Percentiles rank a stretch among this genome's conserved stretches.
Evolutionary conservation across 352 stramenopile genomes (phyloP).

Genomic region (Phytophthora agathidicida): DNA sequence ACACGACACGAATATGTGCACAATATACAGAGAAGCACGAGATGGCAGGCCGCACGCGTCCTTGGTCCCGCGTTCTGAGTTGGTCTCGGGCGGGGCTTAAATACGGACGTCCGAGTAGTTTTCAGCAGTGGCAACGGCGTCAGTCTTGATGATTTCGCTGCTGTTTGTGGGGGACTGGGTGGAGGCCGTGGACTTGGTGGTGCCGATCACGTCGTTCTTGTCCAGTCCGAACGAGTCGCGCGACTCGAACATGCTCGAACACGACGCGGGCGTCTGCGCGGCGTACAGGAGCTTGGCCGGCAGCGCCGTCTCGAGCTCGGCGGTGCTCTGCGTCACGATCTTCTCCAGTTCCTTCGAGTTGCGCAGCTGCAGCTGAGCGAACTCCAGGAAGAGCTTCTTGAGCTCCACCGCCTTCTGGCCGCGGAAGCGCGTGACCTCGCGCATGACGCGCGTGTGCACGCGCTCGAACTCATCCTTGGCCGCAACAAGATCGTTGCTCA

Average conservation of each 20-base stretch:
- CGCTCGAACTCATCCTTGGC: conserved; percentile 80
- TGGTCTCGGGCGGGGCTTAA: conserved; percentile 19
- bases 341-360: conserved; percentile 58
- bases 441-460: conserved; percentile 79
- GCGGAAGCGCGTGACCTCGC: conserved; percentile 75
- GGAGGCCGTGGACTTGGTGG: conserved; percentile 32
- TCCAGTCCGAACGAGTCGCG: conserved; percentile 46
- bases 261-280: conserved; percentile 37
- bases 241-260: conserved; percentile 44
- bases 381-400: conserved; percentile 75
- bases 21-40: conserved; percentile 33
- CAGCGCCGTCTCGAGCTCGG: conserved; percentile 51
- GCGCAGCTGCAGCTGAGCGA: conserved; percentile 60
- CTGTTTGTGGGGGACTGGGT: conserved; percentile 31
- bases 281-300: conserved; percentile 47
- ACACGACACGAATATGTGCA: conserved; percentile 31
- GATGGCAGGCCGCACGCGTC: neutral
- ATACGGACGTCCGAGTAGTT: conserved; percentile 66
- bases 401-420: conserved; percentile 77
- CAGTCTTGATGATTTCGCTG: conserved; percentile 29
- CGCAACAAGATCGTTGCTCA: conserved; percentile 59
- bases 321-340: conserved; percentile 49
- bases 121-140: conserved; percentile 18
- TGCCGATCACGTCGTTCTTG: conserved; percentile 38
- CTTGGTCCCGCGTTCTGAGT: neutral